These are phyloP conservation scores for Phytophthora sp. DNA, from an alignment of 352 stramenopile species.

Conservation along the genomic window DNA sequence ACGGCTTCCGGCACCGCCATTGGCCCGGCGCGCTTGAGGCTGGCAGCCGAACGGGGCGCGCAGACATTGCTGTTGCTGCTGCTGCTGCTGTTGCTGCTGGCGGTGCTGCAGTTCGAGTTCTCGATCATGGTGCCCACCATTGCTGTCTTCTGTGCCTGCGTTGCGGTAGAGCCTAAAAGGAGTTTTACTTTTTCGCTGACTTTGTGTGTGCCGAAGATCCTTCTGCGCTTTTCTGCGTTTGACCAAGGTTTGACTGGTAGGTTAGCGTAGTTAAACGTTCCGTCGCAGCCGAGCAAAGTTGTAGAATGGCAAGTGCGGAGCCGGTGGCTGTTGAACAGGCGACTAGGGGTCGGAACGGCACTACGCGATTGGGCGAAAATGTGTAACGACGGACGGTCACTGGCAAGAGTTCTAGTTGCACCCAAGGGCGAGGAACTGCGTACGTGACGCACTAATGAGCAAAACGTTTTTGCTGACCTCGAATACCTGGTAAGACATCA, in stretches of 20 bases:
- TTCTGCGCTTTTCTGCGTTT: conserved; percentile 16
- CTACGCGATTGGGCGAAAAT: conserved; percentile 16
- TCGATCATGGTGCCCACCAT: conserved; percentile 36
- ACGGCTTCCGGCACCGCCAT: conserved; percentile 37
- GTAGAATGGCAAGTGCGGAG: conserved; percentile 16
- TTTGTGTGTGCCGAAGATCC: conserved; percentile 8
- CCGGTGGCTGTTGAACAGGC: conserved; percentile 2
- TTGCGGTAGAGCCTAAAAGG: background rate
- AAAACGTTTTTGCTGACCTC: too few relatives aligned
- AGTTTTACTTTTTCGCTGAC: background rate
- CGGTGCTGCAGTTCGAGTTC: conserved; percentile 26
- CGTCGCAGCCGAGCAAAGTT: conserved; percentile 7
- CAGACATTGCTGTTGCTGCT: conserved; percentile 9
- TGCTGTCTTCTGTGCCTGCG: background rate
- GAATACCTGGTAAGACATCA: background rate
- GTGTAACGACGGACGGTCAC: background rate
- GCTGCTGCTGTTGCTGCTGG: conserved; percentile 5
- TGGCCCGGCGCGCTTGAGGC: conserved; percentile 33
- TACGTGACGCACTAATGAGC: too few relatives aligned
- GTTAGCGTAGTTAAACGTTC: too few relatives aligned
- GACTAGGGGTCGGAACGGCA: background rate
- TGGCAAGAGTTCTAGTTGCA: background rate
- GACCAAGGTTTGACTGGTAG: background rate
- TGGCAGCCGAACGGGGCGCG: conserved; percentile 30
- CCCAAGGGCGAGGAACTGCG: background rate